Base-by-base conservation (phyloP, 2,329 filamentous ascomycete species). In the Sclerotinia subarctica region DNA sequence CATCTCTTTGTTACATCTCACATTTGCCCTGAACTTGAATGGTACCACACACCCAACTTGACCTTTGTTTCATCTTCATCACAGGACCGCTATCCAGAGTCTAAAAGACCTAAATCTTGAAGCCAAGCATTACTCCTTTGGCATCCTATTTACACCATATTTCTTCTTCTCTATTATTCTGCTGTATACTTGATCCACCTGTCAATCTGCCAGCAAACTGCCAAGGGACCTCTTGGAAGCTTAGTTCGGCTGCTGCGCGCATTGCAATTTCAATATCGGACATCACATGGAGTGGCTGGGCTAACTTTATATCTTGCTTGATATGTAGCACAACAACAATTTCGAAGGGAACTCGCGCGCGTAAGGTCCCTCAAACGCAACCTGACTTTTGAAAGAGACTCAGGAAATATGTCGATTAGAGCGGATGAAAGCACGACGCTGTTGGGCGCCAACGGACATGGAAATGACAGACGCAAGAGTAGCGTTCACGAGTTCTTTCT, bases 401-500 rank as follows among this genome's bases (percentile, higher is more conserved):
- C 29, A 13, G n/a, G 26, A 24, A 62, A 54, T 52, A 60, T 47
- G 60, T 42, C 59, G 26, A 56, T 46, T 32, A 5, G 42, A 59
- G 60, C 58, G 19, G 67, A 72, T 65, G 74, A 74, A 67, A 64
- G 63, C 62, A 71, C 73, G 8, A 63, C 67, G 26, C 59, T 75
- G 64, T 70, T 75, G 66, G 64, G 64, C 24, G 60, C 49, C 47
- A 68, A 69, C 59, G 67, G 69, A n/a, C 60, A 68, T 52, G 68
- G 63, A 21, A 62, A 49, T 62, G 51, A 66, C 42, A 60, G 54
- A 46, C 53, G 56, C 21, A 69, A 73, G 38, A 60, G 66, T n/a
- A 71, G 70, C 8, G 24, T 75, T 24, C 70, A 71, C 35, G 72
- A 74, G 15, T 66, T 75, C 62, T 72, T 75, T 51, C 69, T 75